Evolutionary conservation across 352 stramenopile species (phyloP), one percentile per base, ranked within the genome.

Genomic region (Pythium rhizo-oryzae): DNA sequence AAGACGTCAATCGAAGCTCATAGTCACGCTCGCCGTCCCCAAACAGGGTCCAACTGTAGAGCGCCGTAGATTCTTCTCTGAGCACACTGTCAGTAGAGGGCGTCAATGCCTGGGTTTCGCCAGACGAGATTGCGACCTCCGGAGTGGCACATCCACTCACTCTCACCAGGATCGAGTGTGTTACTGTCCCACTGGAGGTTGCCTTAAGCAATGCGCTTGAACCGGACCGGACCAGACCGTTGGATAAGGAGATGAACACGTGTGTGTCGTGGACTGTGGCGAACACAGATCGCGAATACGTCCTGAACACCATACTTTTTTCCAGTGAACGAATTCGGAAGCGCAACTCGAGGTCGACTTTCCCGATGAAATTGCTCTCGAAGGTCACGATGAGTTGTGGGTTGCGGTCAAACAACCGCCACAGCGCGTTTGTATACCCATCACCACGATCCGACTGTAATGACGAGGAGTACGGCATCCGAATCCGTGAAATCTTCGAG

Each of bases 381-480:
- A 74, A 66, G 4, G 37, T 35, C 18, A 69, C 39, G 16, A 52
- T 46, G 28, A 74, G 55, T 39, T 52, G 19, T 6, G 61, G 25
- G 5, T 54, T 8, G 15, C 28, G 18, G 35, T 30, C 33, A 16
- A 73, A 41, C 15, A 74, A 35, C 15, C 67, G 60, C 67, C 67
- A 74, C 7, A 49, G 35, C 1, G 28, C 55, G 18, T 33, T 21
- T 3, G 60, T 65, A 21, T 55, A 57, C 1, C 60, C 61, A 28
- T 59, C 56, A 11, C 15, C 47, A 24, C 7, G 16, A 21, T 24
- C 41, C 0, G 21, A 35, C 30, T 55, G 37, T 19, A 33, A 56
- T 16, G 59, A 74, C n/a, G 67, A 74, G 0, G 55, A 62, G 4
- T 43, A 11, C 8, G 67, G 54, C 28, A 74, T 74, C 0, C 21